These are phyloP conservation scores for Crepidotus variabilis DNA, from an alignment of 768 basidiomycete genomes.

Conservation along the genomic window DNA sequence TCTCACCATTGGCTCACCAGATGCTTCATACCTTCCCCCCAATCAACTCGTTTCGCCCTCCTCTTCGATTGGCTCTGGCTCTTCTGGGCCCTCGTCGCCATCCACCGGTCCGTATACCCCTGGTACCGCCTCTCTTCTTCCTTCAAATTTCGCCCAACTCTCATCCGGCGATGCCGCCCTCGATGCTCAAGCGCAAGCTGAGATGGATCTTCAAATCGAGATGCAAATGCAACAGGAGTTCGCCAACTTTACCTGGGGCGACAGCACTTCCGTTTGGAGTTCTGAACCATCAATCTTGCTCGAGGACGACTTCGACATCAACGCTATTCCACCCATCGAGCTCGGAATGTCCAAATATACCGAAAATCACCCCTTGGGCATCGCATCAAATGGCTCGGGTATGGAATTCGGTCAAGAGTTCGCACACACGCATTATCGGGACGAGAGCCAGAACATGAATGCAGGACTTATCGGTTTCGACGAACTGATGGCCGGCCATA, in stretches of 20 bases:
- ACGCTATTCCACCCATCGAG: conserved; percentile 61
- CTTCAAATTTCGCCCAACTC: conserved; percentile 11
- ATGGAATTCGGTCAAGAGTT: conserved; percentile 31
- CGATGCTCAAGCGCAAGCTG: conserved; percentile 27
- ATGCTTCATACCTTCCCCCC: conserved; percentile 35
- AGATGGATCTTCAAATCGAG: conserved; percentile 34
- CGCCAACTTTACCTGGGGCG: conserved; percentile 32
- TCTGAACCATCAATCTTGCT: conserved; percentile 32
- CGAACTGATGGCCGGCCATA: conserved; percentile 38
- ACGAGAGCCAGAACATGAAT: conserved; percentile 20
- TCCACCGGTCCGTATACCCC: conserved; percentile 49
- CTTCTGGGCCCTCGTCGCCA: conserved; percentile 51
- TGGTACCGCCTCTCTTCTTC: conserved; percentile 21
- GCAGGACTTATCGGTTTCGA: conserved; percentile 33
- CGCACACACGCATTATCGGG: conserved; percentile 22
- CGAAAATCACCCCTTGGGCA: conserved; percentile 22
- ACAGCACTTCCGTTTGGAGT: conserved; percentile 25
- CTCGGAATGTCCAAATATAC: conserved; percentile 47
- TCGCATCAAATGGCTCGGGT: conserved; percentile 17
- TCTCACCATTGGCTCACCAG: conserved; percentile 37
- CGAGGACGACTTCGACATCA: conserved; percentile 66
- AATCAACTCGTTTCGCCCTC: conserved; percentile 47
- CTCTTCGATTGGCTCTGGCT: conserved; percentile 41
- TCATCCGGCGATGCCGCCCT: conserved; percentile 14
- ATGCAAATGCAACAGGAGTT: conserved; percentile 37